A percentile compares a stretch with the other conserved stretches of the same genome.
Evolutionary conservation across 352 stramenopile species (phyloP).

Genomic region (Globisporangium radiosum): DNA sequence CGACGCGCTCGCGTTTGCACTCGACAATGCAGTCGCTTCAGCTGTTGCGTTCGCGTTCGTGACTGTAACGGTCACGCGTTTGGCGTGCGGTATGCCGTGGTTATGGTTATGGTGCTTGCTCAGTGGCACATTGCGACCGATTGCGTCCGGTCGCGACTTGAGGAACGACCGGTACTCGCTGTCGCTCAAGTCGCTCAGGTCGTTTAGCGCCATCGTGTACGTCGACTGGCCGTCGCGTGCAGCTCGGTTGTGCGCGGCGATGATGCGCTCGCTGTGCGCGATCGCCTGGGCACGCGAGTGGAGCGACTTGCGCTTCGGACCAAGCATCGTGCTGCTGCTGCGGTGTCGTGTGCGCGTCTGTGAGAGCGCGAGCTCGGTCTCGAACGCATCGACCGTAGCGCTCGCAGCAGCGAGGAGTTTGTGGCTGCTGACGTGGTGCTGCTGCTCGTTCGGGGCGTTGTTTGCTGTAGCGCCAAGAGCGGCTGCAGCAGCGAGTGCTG

Average conservation of each 20-base stretch:
- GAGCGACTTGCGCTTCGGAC: slow-evolving; percentile 38
- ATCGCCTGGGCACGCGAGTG: slow-evolving; percentile 37
- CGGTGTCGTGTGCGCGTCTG: background rate
- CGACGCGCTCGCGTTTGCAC: slow-evolving; percentile 9
- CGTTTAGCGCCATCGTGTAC: slow-evolving; percentile 59
- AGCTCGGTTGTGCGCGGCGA: slow-evolving; percentile 41
- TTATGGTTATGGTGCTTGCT: slow-evolving; percentile 8
- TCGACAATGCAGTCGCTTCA: slow-evolving; percentile 1
- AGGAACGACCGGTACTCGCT: slow-evolving; percentile 63
- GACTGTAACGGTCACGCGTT: slow-evolving; percentile 8
- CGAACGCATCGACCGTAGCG: background rate
- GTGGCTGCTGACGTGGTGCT: background rate
- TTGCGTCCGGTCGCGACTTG: slow-evolving; percentile 29
- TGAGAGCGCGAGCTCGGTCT: background rate
- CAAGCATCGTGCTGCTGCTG: slow-evolving; percentile 9
- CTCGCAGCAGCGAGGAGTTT: background rate
- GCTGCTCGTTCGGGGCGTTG: background rate
- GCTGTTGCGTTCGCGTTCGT: slow-evolving; percentile 11
- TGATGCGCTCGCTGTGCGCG: slow-evolving; percentile 25
- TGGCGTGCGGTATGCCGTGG: background rate
- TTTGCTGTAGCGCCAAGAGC: background rate
- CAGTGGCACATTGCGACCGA: background rate
- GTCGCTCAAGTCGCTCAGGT: slow-evolving; percentile 58
- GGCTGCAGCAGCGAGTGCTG: background rate
- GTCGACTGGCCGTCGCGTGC: slow-evolving; percentile 28